phyloP scores from a whole-genome alignment of 768 basidiomycete genomes.

The Leccinum imitatum region DNA sequence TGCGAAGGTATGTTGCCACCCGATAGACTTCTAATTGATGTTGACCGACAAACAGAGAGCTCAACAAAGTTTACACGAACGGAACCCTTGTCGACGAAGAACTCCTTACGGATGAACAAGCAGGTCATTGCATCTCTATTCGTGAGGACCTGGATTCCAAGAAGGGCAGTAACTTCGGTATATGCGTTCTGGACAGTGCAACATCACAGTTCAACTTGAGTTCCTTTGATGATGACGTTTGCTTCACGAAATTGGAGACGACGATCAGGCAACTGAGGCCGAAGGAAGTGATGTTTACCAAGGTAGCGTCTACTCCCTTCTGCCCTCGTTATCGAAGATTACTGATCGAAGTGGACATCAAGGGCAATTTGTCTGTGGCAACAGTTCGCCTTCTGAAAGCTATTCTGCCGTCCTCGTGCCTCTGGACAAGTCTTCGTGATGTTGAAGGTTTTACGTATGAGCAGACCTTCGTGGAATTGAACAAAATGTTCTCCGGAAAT shows the following conservation, averaged over 20 bases:
- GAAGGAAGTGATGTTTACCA: slow-evolving; percentile 88
- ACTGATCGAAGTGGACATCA: slow-evolving; percentile 1
- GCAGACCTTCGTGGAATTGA: slow-evolving; percentile 66
- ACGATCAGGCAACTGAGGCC: slow-evolving; percentile 87
- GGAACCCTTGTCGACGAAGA: slow-evolving; percentile 93
- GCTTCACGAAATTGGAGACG: slow-evolving; percentile 91
- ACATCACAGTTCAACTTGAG: slow-evolving; percentile 95
- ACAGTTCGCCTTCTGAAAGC: slow-evolving; percentile 82
- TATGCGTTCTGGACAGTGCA: slow-evolving; percentile 91
- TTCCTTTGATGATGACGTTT: slow-evolving; percentile 88
- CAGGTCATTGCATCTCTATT: slow-evolving; percentile 92
- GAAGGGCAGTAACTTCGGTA: slow-evolving; percentile 66
- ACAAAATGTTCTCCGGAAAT: slow-evolving; percentile 55
- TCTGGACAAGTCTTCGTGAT: slow-evolving; percentile 85
- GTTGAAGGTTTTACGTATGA: slow-evolving; percentile 83
- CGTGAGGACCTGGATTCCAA: slow-evolving; percentile 49
- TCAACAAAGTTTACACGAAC: slow-evolving; percentile 95
- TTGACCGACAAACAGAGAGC: slow-evolving; percentile 51
- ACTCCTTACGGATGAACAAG: slow-evolving; percentile 88
- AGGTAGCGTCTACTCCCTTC: slow-evolving; percentile 47
- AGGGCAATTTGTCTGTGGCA: slow-evolving; percentile 85
- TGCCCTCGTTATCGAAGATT: neutral
- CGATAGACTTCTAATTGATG: neutral
- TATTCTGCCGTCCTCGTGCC: slow-evolving; percentile 74
- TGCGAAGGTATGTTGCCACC: slow-evolving; percentile 54